These are phyloP conservation scores for Blastobotrys arbuscula DNA, from an alignment of 1,139 yeast species.

Conservation along the genomic window DNA sequence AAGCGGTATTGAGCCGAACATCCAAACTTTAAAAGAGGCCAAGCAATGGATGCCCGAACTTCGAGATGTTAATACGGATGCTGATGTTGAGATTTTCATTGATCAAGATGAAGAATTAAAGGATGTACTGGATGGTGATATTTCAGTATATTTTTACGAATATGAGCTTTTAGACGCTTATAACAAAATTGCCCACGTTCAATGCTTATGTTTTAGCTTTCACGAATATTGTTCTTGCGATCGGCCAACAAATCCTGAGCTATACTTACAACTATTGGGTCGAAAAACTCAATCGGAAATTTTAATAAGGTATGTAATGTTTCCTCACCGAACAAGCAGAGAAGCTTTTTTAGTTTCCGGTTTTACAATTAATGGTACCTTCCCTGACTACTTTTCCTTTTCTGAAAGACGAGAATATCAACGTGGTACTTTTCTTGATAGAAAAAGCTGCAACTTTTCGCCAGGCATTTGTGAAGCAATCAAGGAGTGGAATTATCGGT, in stretches of 20 bases:
- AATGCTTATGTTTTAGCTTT: slow-evolving; percentile 4
- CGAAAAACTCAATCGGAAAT: background rate
- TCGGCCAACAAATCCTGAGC: background rate
- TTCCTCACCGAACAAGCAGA: background rate
- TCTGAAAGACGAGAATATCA: background rate
- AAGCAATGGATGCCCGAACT: slow-evolving; percentile 4
- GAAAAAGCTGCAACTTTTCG: background rate
- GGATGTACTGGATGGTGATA: background rate
- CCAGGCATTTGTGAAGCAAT: slow-evolving; percentile 1
- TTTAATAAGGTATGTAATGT: background rate
- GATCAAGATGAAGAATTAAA: background rate
- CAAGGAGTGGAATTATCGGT: background rate
- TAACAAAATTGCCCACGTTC: slow-evolving; percentile 3
- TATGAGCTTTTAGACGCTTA: background rate
- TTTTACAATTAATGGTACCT: slow-evolving; percentile 5
- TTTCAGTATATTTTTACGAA: slow-evolving; percentile 4
- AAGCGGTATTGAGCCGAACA: background rate
- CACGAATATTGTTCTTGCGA: slow-evolving; percentile 1
- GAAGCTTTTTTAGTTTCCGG: slow-evolving; percentile 3
- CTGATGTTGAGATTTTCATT: background rate
- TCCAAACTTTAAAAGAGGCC: background rate
- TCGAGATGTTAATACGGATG: slow-evolving; percentile 1
- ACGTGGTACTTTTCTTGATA: background rate
- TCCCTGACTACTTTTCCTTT: background rate
- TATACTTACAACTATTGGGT: background rate